A percentile compares a stretch with the other conserved stretches of the same genome.
These are phyloP conservation scores for Odontarrhena argentea DNA, from an alignment of 345 rosid genomes.

Conservation along the genomic window DNA sequence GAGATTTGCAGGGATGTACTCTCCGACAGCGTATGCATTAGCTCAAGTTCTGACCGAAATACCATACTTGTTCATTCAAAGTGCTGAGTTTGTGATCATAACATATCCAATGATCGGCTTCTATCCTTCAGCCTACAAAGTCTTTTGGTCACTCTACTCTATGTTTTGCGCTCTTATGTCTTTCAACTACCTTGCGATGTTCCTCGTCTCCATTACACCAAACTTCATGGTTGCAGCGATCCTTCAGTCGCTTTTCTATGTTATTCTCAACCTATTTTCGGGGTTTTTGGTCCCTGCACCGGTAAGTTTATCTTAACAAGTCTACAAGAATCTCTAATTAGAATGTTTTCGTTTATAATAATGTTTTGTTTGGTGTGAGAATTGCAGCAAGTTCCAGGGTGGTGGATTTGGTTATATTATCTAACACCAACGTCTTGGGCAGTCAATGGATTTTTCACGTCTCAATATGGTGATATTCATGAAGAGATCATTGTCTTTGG, in stretches of 20 bases:
- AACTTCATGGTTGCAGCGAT: slow-evolving; percentile 60
- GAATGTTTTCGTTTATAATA: neutral
- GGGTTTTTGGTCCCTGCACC: slow-evolving; percentile 70
- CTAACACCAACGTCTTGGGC: slow-evolving; percentile 77
- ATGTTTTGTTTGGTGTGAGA: slow-evolving; percentile 6
- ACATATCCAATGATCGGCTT: slow-evolving; percentile 81
- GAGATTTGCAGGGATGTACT: slow-evolving; percentile 87
- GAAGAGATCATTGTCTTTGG: slow-evolving; percentile 54
- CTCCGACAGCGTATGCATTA: slow-evolving; percentile 64
- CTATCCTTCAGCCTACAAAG: slow-evolving; percentile 52
- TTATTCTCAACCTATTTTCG: slow-evolving; percentile 57
- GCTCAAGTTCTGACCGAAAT: slow-evolving; percentile 76
- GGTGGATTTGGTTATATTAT: slow-evolving; percentile 88
- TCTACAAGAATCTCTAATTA: neutral
- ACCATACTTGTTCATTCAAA: slow-evolving; percentile 60
- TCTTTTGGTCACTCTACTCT: slow-evolving; percentile 67
- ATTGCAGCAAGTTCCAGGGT: slow-evolving; percentile 66
- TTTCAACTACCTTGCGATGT: slow-evolving; percentile 75
- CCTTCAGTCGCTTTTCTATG: slow-evolving; percentile 49
- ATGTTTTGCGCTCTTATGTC: slow-evolving; percentile 57
- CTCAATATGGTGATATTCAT: slow-evolving; percentile 75
- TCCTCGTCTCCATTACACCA: slow-evolving; percentile 67
- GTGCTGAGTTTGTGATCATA: slow-evolving; percentile 46
- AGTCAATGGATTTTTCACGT: slow-evolving; percentile 58
- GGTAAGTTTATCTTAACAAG: slow-evolving; percentile 45